Evolutionary conservation across 2,329 filamentous ascomycete species (phyloP).

Genomic region (Tolypocladium ophioglossoides): DNA sequence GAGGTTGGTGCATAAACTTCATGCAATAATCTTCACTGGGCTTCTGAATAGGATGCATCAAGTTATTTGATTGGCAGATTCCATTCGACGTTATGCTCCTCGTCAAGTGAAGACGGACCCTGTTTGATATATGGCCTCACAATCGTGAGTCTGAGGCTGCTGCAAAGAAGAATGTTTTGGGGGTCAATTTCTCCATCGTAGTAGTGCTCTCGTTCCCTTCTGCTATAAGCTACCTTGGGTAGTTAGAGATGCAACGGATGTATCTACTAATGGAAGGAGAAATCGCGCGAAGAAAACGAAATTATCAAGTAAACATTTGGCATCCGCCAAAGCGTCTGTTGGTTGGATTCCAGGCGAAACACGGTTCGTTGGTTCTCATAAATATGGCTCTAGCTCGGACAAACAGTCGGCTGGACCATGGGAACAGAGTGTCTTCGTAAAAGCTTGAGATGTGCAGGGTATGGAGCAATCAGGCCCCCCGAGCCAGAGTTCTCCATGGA

Average conservation of each 20-base stretch:
- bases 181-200: not conserved
- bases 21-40: not conserved
- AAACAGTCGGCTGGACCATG: not conserved
- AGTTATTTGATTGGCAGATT: not conserved
- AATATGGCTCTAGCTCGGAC: not conserved
- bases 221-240: not conserved
- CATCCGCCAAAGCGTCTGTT: not conserved
- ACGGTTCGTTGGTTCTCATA: not conserved
- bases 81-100: not conserved
- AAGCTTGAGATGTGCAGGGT: not conserved
- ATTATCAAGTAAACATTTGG: not conserved
- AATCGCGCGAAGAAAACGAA: not conserved
- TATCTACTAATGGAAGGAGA: too few relatives aligned
- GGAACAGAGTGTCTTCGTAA: not conserved
- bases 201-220: not conserved
- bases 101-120: not conserved
- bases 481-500: not conserved
- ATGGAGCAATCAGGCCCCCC: not conserved
- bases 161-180: not conserved
- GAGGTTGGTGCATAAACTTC: not conserved
- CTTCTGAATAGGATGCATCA: not conserved
- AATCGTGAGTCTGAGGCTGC: too few relatives aligned
- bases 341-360: not conserved
- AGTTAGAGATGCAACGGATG: not conserved
- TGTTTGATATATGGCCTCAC: not conserved